Percentiles rank a stretch among this genome's conserved stretches.
These are phyloP conservation scores for Sporothrix euskadiensis DNA, from an alignment of 2,329 filamentous ascomycete genomes.

Conservation along the genomic window DNA sequence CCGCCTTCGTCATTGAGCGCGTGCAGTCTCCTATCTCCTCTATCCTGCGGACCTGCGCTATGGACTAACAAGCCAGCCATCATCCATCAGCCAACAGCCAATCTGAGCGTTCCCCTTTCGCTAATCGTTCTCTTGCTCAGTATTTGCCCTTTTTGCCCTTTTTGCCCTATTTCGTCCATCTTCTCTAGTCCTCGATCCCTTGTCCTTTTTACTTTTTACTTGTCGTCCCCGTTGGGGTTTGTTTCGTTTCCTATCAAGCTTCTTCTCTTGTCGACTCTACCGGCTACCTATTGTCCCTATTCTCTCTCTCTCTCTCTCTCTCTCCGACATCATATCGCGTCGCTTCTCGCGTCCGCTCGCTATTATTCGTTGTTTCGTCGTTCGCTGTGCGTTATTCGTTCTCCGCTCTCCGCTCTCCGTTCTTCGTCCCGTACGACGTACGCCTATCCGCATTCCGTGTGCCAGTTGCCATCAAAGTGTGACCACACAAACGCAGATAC, in stretches of 20 bases:
- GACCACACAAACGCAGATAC: conserved; percentile 9
- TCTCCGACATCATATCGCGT: background rate
- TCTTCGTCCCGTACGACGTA: background rate
- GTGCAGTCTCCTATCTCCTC: background rate
- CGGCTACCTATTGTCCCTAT: conserved; percentile 7
- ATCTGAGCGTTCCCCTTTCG: background rate
- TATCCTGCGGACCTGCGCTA: background rate
- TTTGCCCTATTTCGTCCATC: background rate
- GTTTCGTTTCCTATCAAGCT: background rate
- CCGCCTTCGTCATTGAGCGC: background rate
- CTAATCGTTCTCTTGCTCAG: background rate
- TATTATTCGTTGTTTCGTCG: background rate
- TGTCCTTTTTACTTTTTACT: background rate
- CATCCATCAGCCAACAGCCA: background rate
- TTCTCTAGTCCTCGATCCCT: background rate
- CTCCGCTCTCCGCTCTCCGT: background rate
- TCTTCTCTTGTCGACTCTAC: background rate
- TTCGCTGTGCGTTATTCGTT: no score
- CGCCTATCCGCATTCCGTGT: background rate
- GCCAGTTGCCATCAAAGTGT: conserved; percentile 10
- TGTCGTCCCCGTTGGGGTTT: background rate
- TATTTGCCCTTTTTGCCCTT: background rate
- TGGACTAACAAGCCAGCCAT: background rate
- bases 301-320: background rate
- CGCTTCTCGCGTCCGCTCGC: background rate